Base-by-base conservation (phyloP, 1,284 basidiomycete genomes). In the Ganoderma lingzhi region DNA sequence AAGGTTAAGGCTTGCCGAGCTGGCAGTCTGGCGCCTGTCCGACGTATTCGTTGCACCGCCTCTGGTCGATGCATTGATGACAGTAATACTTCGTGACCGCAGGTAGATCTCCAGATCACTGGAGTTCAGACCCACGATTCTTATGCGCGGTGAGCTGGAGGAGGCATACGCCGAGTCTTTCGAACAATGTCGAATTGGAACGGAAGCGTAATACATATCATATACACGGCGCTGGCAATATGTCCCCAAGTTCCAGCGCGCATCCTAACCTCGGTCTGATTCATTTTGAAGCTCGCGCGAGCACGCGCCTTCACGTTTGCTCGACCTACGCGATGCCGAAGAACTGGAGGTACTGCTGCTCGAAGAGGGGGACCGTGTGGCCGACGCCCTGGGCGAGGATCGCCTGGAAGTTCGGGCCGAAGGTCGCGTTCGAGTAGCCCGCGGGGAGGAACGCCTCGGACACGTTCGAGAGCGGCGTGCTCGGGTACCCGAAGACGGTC, bases 361-460 rank as follows among this genome's bases (percentile, higher is more conserved):
- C 70, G 62, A 68, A 70, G 30, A 71, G 66, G 15, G 83, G 84
- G 6, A 85, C 69, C 32, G 82, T 84, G 77, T 86, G 85, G 32
- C 82, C 82, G 6, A 86, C 83, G 51, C 82, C 82, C 65, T 79
- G 75, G 2, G 83, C 85, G 60, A 78, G 75, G 70, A 84, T 84
- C 5, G 80, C 86, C 71, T 84, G 81, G 68, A 86, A 78, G 69
- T 83, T 81, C n/a, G 84, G 80, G 6, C 86, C 86, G 72, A 82
- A 87, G 15, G 81, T 80, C 1, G 84, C 78, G 66, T 81, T 82
- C 17, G 84, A 82, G 79, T 84, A 87, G 15, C 83, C 83, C 28
- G 78, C 44, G 1, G 72, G 72, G 35, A 59, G 56, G 73, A 81
- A 87, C 19, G 80, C 79, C 5, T 83, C 78, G 66, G 80, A 81